Evolutionary conservation across 345 rosid genomes (phyloP), one percentile per base, ranked within the genome.

Genomic region (Camelina laxa): DNA sequence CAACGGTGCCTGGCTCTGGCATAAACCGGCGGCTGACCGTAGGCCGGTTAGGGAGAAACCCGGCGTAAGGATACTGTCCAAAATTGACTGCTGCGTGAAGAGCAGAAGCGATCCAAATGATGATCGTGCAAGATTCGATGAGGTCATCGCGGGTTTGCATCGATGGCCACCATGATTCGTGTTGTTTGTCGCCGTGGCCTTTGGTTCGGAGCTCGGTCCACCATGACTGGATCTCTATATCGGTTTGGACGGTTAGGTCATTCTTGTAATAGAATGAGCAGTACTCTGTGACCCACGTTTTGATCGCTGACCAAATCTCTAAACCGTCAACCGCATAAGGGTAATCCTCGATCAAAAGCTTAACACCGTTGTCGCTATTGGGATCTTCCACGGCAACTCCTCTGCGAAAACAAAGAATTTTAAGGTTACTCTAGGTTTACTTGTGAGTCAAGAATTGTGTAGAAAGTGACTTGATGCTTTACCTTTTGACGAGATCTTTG

Each of bases 41-140:
- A 15, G 99, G 97, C 4, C 97, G 86, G 81, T 91, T 95, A 0
- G 99, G 99, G 65, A 90, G 91, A 81, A 84, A 91, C n/a, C 97
- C 99, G 1, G 97, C 96, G 58, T 91, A 95, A 47, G 97, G 93
- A 81, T 95, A 95, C 13, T 95, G 97, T 6, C 99, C 99, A 22
- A 95, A 91, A 62, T 95, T 95, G 72, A 91, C 96, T 1, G 99
- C 97, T 17, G 99, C 97, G 4, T 95, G 97, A 73, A 91, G 90
- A 36, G 99, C 97, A 56, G 99, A 95, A 35, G 99, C 97, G 39
- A 87, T 69, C 97, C 97, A 91, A 51, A 95, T 85, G 81, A 90
- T 85, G 57, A 80, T 88, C 0, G 99, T 87, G 88, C 96, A 91
- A 1, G 92, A 57, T 36, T 88, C 78, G 35, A 80, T 76, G 68